These are phyloP conservation scores for Puccinia polysora DNA, from an alignment of 1,284 basidiomycete genomes.

Conservation along the genomic window DNA sequence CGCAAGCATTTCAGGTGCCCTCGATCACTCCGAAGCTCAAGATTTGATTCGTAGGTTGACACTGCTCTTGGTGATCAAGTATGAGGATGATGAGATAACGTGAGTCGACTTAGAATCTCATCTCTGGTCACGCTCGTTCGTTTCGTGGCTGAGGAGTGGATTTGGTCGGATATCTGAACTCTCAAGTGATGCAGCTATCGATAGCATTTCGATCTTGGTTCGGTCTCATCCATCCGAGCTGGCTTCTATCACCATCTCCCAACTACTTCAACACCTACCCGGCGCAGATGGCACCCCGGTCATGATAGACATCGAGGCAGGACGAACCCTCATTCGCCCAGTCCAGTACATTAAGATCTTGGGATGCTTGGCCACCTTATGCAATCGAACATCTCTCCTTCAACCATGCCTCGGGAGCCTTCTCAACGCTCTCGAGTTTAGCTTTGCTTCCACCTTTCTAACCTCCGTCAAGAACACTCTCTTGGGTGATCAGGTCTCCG, in stretches of 20 bases:
- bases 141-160: background rate
- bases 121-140: background rate
- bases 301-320: slow-evolving; percentile 48
- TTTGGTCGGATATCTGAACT: slow-evolving; percentile 5
- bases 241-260: slow-evolving; percentile 70
- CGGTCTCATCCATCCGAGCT: slow-evolving; percentile 64
- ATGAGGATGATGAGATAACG: slow-evolving; percentile 22
- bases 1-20: slow-evolving; percentile 7
- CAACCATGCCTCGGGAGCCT: slow-evolving; percentile 76
- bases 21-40: slow-evolving; percentile 11
- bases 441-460: slow-evolving; percentile 58
- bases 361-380: slow-evolving; percentile 68
- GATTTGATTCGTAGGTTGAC: slow-evolving; percentile 21
- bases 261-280: slow-evolving; percentile 66
- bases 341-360: slow-evolving; percentile 65
- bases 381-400: slow-evolving; percentile 71
- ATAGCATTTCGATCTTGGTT: slow-evolving; percentile 67
- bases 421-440: slow-evolving; percentile 69
- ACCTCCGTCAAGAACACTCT: slow-evolving; percentile 44
- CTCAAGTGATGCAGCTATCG: slow-evolving; percentile 65
- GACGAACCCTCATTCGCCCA: background rate
- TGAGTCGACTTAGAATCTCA: slow-evolving; percentile 5
- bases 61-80: slow-evolving; percentile 6
- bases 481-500: background rate
- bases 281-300: slow-evolving; percentile 14